These are phyloP conservation scores for Penicillium tannophilum DNA, from an alignment of 495 filamentous ascomycete genomes.

Conservation along the genomic window DNA sequence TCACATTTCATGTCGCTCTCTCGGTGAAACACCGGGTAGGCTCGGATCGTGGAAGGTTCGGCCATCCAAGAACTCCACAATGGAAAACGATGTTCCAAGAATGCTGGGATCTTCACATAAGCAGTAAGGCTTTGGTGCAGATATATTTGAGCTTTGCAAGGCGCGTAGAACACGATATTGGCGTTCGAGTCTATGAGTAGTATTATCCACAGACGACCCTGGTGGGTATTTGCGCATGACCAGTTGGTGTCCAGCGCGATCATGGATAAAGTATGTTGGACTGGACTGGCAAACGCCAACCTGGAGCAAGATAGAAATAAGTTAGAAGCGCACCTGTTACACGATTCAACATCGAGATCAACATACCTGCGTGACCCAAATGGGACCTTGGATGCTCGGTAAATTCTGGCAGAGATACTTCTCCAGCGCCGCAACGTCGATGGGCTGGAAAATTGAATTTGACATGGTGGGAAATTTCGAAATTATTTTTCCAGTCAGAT, in stretches of 20 bases:
- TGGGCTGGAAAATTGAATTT: neutral
- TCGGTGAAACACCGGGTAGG: neutral
- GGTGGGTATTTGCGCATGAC: slow-evolving; percentile 5
- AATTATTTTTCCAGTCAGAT: neutral
- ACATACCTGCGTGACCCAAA: slow-evolving; percentile 6
- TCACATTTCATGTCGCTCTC: neutral
- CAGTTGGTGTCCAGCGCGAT: neutral
- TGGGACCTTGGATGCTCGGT: neutral
- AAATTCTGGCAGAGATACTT: slow-evolving; percentile 1
- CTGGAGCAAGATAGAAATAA: neutral
- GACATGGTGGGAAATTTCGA: slow-evolving; percentile 3
- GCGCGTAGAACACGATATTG: slow-evolving; percentile 2
- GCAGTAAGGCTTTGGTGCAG: neutral
- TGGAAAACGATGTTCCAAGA: neutral
- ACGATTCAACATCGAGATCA: neutral
- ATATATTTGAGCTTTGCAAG: neutral
- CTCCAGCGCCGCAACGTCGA: slow-evolving; percentile 3
- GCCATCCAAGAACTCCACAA: slow-evolving; percentile 4
- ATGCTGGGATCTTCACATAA: slow-evolving; percentile 4
- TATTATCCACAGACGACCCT: neutral
- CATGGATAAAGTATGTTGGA: slow-evolving; percentile 6
- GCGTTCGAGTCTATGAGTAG: neutral
- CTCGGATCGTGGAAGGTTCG: slow-evolving; percentile 4
- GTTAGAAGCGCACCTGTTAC: neutral
- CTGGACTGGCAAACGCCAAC: neutral